phyloP scores from a whole-genome alignment of 768 basidiomycete species.

The Phallus indusiatus region DNA sequence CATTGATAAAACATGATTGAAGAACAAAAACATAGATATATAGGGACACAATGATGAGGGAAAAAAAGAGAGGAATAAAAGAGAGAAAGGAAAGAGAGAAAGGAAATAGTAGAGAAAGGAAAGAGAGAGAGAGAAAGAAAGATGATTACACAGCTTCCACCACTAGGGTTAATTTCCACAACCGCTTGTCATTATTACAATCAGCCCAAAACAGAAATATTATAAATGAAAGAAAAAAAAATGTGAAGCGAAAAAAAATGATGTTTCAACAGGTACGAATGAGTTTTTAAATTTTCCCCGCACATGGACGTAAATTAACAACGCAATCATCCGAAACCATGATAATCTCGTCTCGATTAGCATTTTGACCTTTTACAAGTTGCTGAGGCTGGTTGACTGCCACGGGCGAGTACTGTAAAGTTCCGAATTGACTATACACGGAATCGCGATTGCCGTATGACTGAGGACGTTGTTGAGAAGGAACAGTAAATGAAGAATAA shows the following conservation, averaged over 20 bases:
- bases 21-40: not conserved
- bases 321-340: conserved; percentile 87
- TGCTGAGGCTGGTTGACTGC: conserved; percentile 30
- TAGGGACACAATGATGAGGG: too few relatives aligned
- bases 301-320: conserved; percentile 42
- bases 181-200: too few relatives aligned
- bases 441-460: conserved; percentile 20
- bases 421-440: conserved; percentile 21
- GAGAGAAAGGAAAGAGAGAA: too few relatives aligned
- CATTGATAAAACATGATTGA: not conserved
- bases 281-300: not conserved
- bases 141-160: too few relatives aligned
- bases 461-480: conserved; percentile 8
- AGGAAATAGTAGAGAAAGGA: not conserved
- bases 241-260: not conserved
- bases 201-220: not conserved
- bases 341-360: conserved; percentile 74
- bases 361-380: conserved; percentile 19
- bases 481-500: conserved; percentile 26
- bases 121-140: not conserved
- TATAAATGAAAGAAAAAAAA: not conserved
- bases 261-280: not conserved
- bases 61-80: too few relatives aligned
- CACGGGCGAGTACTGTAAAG: conserved; percentile 31
- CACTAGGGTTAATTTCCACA: too few relatives aligned